Evolutionary conservation across 164 flowering plant species (phyloP), one percentile per base, ranked within the genome.

Genomic region (Liquidambar formosana): DNA sequence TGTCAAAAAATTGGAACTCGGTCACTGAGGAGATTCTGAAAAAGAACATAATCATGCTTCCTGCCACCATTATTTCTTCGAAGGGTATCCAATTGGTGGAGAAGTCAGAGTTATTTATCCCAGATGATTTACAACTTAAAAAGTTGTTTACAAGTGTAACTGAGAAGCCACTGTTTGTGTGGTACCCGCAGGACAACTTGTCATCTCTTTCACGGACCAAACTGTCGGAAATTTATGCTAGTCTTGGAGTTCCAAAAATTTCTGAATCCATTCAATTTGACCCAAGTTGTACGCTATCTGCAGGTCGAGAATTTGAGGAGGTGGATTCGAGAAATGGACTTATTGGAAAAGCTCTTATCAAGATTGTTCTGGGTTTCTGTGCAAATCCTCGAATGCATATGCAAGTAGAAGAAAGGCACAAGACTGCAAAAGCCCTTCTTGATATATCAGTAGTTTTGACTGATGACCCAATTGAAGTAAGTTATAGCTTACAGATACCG

Each of bases 31-130:
- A 54, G 25, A 54, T n/a, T n/a, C 18, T 54, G 23, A 54, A 21
- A 21, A 54, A 25, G 58, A 54, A 25, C 26, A 54, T 54, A 21
- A 21, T 8, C 26, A 25, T 54, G 58, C 26, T 54, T 54, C 58
- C 58, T 54, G 58, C 26, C 13, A 54, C 9, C 58, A 5, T 26
- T 54, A 5, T n/a, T 21, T 21, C 11, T 23, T 8, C 13, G 13
- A 13, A 26, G 22, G 19, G 43, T 23, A 12, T 57, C 3, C 18
- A 57, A 28, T 10, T 57, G 10, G 38, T 57, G n/a, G 41, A 26
- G 61, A 60, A 60, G 47, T 60, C 63, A 6, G 46, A 38, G 8
- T 11, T 60, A 41, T 60, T 60, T 60, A 60, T 60, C 16, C 63
- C 63, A 0, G 46, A 60, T 38, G 45, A 60, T 60, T 60, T 60